Evolutionary conservation across 192 early-diverging fungal genomes (phyloP).

Genomic region (Umbelopsis sp.): DNA sequence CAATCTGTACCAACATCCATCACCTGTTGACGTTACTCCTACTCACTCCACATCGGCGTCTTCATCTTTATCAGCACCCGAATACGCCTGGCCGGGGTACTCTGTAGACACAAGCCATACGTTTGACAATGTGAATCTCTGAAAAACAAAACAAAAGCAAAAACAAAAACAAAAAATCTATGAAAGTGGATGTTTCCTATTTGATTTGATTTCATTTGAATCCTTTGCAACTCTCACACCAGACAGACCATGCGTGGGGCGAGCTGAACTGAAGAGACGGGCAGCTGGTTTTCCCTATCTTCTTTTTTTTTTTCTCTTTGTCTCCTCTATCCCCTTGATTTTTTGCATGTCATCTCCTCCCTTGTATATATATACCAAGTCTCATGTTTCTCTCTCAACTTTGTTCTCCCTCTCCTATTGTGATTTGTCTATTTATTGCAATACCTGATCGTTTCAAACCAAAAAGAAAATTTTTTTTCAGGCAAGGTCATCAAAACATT

Average conservation of each 20-base stretch:
- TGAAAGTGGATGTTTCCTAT: too few relatives aligned
- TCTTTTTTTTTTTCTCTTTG: not conserved
- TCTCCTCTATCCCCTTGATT: not conserved
- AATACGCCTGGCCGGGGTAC: constrained; percentile 18
- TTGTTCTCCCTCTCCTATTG: constrained; percentile 5
- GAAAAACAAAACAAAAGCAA: not conserved
- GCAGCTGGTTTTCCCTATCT: constrained; percentile 1
- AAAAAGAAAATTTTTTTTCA: too few relatives aligned
- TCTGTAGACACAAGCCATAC: constrained; percentile 3
- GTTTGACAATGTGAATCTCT: not conserved
- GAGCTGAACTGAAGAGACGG: not conserved
- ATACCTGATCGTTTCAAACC: not conserved
- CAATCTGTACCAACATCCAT: constrained; percentile 9
- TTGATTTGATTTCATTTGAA: too few relatives aligned
- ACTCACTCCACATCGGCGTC: not conserved
- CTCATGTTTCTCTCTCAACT: not conserved
- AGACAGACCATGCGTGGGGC: too few relatives aligned
- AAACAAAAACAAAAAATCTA: not conserved
- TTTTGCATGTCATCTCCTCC: constrained; percentile 3
- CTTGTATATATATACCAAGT: constrained; percentile 1
- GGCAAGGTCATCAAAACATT: too few relatives aligned
- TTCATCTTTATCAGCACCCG: constrained; percentile 22
- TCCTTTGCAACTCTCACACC: too few relatives aligned
- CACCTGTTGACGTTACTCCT: too few relatives aligned
- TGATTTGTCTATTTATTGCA: not conserved